phyloP scores from a whole-genome alignment of 2,329 filamentous ascomycete species.

The Aspergillus sp. region DNA sequence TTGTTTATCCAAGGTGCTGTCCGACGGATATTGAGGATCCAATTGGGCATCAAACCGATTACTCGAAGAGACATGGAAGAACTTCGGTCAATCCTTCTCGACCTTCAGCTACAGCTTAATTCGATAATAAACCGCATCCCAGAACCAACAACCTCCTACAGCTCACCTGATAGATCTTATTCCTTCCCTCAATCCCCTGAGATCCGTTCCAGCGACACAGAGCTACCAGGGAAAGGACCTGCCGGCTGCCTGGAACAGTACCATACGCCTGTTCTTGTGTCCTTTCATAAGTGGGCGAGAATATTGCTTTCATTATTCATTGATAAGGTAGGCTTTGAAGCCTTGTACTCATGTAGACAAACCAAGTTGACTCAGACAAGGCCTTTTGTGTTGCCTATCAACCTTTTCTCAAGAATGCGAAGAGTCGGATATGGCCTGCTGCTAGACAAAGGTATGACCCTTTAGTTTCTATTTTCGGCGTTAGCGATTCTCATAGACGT shows the following conservation, averaged over 20 bases:
- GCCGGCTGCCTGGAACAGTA: slow-evolving; percentile 43
- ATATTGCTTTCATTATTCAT: slow-evolving; percentile 46
- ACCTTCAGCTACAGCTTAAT: slow-evolving; percentile 43
- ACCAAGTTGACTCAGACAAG: slow-evolving; percentile 16
- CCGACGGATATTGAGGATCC: slow-evolving; percentile 44
- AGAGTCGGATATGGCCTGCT: slow-evolving; percentile 48
- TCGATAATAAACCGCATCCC: slow-evolving; percentile 46
- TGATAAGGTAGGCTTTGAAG: slow-evolving; percentile 36
- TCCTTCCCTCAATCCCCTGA: slow-evolving; percentile 33
- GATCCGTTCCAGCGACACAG: slow-evolving; percentile 23
- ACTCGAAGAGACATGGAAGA: slow-evolving; percentile 47
- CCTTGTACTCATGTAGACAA: neutral
- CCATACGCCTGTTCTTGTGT: slow-evolving; percentile 42
- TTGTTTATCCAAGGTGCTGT: slow-evolving; percentile 34
- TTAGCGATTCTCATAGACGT: slow-evolving; percentile 6
- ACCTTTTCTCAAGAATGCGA: slow-evolving; percentile 49
- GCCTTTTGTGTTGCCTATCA: slow-evolving; percentile 50
- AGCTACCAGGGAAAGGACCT: slow-evolving; percentile 37
- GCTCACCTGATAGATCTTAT: slow-evolving; percentile 19
- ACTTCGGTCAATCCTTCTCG: slow-evolving; percentile 40
- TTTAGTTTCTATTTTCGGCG: neutral
- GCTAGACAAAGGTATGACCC: slow-evolving; percentile 43
- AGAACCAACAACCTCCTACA: slow-evolving; percentile 23
- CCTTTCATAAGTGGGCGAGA: slow-evolving; percentile 49
- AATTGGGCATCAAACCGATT: slow-evolving; percentile 45